These are phyloP conservation scores for Apophysomyces ossiformis DNA, from an alignment of 371 early-diverging fungal genomes.

Conservation along the genomic window DNA sequence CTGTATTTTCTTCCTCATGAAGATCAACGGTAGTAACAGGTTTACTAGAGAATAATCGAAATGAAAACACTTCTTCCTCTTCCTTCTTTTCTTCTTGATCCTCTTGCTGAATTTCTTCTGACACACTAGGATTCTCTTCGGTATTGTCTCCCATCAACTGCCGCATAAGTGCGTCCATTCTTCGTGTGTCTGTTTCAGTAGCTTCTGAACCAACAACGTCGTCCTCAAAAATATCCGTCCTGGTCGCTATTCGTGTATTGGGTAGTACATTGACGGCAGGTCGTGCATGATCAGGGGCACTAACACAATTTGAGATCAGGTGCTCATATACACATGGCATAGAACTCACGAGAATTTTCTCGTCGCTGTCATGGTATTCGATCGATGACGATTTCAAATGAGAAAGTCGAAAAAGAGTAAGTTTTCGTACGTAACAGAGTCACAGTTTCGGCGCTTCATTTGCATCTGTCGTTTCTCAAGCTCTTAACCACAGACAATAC, in stretches of 20 bases:
- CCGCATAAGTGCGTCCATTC: slow-evolving; percentile 36
- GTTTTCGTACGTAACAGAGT: not conserved
- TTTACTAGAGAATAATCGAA: slow-evolving; percentile 42
- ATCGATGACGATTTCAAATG: not conserved
- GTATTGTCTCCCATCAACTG: slow-evolving; percentile 20
- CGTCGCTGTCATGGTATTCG: not conserved
- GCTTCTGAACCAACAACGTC: slow-evolving; percentile 15
- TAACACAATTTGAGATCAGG: not conserved
- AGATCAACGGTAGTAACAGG: slow-evolving; percentile 42
- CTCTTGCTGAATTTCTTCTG: not conserved
- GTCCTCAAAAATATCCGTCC: slow-evolving; percentile 34
- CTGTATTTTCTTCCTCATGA: slow-evolving; percentile 22
- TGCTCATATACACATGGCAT: not conserved
- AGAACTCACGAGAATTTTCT: not conserved
- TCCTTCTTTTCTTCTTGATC: slow-evolving; percentile 12
- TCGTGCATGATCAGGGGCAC: not conserved
- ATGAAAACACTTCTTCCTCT: slow-evolving; percentile 38
- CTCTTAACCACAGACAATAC: too few species aligned
- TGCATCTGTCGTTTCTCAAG: too few species aligned
- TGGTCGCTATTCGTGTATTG: slow-evolving; percentile 14
- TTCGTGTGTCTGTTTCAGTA: slow-evolving; percentile 26
- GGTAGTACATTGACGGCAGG: slow-evolving; percentile 1
- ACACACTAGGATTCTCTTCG: slow-evolving; percentile 13
- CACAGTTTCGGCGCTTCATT: not conserved
- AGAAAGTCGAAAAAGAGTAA: not conserved